Base-by-base conservation (phyloP, 148 eudicot species). In the Limonium bicolor region DNA sequence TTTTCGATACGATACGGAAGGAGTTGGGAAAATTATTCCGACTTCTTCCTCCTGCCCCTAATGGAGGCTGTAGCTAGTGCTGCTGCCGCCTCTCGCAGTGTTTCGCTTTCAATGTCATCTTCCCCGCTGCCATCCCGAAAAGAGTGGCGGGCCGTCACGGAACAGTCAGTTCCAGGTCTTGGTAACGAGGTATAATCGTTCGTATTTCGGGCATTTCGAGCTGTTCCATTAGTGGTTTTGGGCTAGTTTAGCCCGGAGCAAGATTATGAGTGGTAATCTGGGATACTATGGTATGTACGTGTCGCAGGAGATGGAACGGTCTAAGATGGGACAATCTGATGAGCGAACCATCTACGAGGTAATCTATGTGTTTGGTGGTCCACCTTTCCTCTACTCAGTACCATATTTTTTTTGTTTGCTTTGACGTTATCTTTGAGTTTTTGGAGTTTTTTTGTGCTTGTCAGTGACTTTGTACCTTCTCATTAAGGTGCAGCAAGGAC, bases 341-440 rank as follows among this genome's bases (percentile, higher is more conserved):
- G 95, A 86, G 51, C 62, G 93, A 41, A 62, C 83, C 27, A 81
- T 72, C 50, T 78, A 72, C 30, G 95, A 86, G 93, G 93, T 86
- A 77, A 55, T 45, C 32, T 21, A 22, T 61, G 61, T 67, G 43
- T 49, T 64, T 39, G 8, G 22, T 10, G 57, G 36, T 17, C 18
- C 33, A 16, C n/a, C n/a, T n/a, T n/a, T n/a, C n/a, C n/a, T n/a
- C n/a, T n/a, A n/a, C n/a, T n/a, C n/a, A n/a, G n/a, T n/a, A n/a
- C n/a, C n/a, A n/a, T n/a, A 5, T 49, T 41, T 16, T 21, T 48
- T 29, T 30, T 20, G 25, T 36, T 17, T 55, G 41, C 20, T 16
- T 29, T 29, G 5, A 29, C 27, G 24, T 43, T 27, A 10, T 5
- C 8, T 8, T 45, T 18, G 33, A 14, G 17, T 2, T 14, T 48